Base-by-base conservation (phyloP, 2,329 filamentous ascomycete genomes). In the Fusarium duplospermum region DNA sequence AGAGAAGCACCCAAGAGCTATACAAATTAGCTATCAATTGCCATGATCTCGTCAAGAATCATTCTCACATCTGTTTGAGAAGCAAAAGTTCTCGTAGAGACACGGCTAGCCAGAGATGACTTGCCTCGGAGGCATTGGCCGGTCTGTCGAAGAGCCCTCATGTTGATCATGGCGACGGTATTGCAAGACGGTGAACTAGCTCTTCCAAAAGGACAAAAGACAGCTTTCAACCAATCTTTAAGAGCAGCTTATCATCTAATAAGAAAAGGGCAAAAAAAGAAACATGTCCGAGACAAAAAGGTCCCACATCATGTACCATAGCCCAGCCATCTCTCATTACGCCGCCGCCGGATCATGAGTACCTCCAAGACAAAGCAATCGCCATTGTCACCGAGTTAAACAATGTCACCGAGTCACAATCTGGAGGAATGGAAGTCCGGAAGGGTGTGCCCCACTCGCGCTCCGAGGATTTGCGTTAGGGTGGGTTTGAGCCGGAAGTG, bases 1-100 rank as follows among this genome's bases (percentile, higher is more conserved):
- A 98, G 89, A 79, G 91, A 87, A 61, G 93, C 88, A 29, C 93
- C 90, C 50, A 98, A 90, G 66, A 97, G 86, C 94, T 98, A 13
- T 22, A 20, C 4, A 22, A 22, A 47, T 78, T 18, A 76, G 66
- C 22, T 18, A 36, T 35, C 20, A 35, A 6, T n/a, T 10, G 1
- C 18, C 27, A 31, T 42, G 5, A 54, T 2, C 5, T 20, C 2
- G 4, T 3, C 18, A 1, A 4, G 6, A 24, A 3, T 8, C 10
- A 4, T 13, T 61, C 76, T 59, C 40, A 78, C 77, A 45, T 78
- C 77, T 33, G 74, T 57, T 7, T 78, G 76, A 31, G 77, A 66
- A 11, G 77, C 72, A 59, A 77, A 74, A 7, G 75, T 58, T 59
- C 77, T 77, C 14, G 63, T 66, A 4, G 76, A 50, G 20, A 74